phyloP scores from a whole-genome alignment of 345 rosid species.

The Moricandia arvensis region DNA sequence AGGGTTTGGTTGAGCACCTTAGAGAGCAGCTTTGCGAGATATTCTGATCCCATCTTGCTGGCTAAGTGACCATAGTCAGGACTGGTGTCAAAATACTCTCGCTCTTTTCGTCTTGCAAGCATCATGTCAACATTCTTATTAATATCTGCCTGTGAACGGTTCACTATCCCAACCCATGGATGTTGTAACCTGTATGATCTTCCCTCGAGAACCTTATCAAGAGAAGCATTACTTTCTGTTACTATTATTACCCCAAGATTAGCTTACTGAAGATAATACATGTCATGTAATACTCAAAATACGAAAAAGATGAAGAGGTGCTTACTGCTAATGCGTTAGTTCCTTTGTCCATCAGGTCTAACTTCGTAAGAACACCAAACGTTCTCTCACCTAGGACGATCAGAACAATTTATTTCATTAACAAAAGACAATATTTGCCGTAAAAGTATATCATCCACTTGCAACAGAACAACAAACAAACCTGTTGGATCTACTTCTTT shows the following conservation, averaged over 20 bases:
- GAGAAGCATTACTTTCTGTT: background rate
- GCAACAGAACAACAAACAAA: conserved; percentile 25
- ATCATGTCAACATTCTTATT: conserved; percentile 88
- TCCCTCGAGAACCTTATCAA: conserved; percentile 83
- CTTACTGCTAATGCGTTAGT: conserved; percentile 88
- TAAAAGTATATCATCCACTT: background rate
- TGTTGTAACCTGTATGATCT: conserved; percentile 78
- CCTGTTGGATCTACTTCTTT: conserved; percentile 94
- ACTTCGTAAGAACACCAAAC: conserved; percentile 95
- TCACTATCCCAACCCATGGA: conserved; percentile 99
- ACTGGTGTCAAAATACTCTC: conserved; percentile 85
- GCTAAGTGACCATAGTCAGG: conserved; percentile 92
- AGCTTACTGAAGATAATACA: background rate
- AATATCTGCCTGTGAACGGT: conserved; percentile 97
- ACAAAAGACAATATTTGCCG: background rate
- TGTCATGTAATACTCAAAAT: background rate
- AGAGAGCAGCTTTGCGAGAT: conserved; percentile 92
- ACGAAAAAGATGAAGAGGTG: conserved; percentile 10
- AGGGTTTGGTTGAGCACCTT: conserved; percentile 46
- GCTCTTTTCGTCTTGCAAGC: conserved; percentile 78
- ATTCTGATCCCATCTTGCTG: conserved; percentile 91
- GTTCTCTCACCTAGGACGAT: conserved; percentile 72
- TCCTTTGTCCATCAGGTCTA: conserved; percentile 98
- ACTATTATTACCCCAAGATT: no score
- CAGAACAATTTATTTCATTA: background rate